A percentile compares a stretch with the other conserved stretches of the same genome.
phyloP scores from a whole-genome alignment of 495 filamentous ascomycete genomes.

The Xylaria longipes region DNA sequence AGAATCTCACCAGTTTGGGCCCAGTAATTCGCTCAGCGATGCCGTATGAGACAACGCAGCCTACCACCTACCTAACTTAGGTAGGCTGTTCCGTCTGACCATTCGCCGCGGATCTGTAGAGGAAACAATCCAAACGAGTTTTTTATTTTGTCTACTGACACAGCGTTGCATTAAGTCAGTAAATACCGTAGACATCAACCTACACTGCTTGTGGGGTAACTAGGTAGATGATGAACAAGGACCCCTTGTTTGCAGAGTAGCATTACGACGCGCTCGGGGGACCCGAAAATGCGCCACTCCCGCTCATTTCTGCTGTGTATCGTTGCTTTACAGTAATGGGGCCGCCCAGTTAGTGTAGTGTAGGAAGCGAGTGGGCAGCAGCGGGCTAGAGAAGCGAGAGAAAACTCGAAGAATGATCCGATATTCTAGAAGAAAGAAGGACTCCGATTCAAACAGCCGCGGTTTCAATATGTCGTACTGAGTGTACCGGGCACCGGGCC shows the following conservation, averaged over 20 bases:
- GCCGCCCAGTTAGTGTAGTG: background rate
- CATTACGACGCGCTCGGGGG: background rate
- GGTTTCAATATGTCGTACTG: constrained; percentile 6
- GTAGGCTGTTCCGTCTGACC: background rate
- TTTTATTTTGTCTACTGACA: background rate
- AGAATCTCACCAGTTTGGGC: background rate
- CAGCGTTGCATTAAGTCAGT: background rate
- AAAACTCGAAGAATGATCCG: background rate
- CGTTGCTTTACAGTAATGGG: constrained; percentile 7
- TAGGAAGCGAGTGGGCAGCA: background rate
- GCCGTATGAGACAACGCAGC: background rate
- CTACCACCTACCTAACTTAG: constrained; percentile 7
- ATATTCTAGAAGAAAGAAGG: constrained; percentile 9
- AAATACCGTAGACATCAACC: background rate
- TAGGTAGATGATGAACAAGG: background rate
- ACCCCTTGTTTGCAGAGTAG: background rate
- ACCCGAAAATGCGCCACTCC: constrained; percentile 5
- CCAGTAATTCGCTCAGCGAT: constrained; percentile 11
- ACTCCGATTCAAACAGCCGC: constrained; percentile 6
- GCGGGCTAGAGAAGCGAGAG: background rate
- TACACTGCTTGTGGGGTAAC: background rate
- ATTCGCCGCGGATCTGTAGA: background rate
- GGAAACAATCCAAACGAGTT: background rate
- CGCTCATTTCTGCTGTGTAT: background rate
- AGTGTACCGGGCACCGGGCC: background rate